Percentiles rank a stretch among this genome's conserved stretches.
Evolutionary conservation across 345 rosid genomes (phyloP).

Genomic region (Eucalyptus dawsonii): DNA sequence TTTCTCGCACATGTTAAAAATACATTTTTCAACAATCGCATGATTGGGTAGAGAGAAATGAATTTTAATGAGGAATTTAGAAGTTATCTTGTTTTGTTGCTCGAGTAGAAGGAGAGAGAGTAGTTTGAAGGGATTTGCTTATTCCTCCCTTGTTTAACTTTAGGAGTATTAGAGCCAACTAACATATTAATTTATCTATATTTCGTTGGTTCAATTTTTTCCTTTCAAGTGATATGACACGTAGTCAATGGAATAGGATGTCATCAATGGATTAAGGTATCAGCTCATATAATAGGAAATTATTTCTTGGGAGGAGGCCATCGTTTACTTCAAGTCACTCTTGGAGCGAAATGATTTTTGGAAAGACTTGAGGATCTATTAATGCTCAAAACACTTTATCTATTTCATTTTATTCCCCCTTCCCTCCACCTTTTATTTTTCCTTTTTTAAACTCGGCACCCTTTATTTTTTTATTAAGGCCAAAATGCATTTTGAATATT

Average conservation of each 20-base stretch:
- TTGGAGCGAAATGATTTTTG: neutral
- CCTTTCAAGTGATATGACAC: neutral
- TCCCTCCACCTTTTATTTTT: neutral
- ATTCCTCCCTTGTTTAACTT: neutral
- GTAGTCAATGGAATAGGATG: neutral
- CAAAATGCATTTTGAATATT: neutral
- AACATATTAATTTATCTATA: neutral
- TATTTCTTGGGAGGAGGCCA: neutral
- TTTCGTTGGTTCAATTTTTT: neutral
- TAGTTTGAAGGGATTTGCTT: neutral
- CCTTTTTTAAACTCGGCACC: neutral
- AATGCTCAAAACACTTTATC: neutral
- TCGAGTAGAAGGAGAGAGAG: neutral
- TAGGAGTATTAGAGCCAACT: neutral
- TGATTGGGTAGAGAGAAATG: neutral
- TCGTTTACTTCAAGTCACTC: neutral
- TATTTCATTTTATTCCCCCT: neutral
- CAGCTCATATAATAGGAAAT: neutral
- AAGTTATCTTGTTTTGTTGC: neutral
- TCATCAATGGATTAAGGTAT: neutral
- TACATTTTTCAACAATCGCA: neutral
- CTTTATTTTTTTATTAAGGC: neutral
- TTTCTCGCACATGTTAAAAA: neutral
- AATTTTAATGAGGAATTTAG: neutral
- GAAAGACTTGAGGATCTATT: neutral